Evolutionary conservation across 2,329 filamentous ascomycete species (phyloP), one percentile per base, ranked within the genome.

Genomic region (Apiospora saccharicola): DNA sequence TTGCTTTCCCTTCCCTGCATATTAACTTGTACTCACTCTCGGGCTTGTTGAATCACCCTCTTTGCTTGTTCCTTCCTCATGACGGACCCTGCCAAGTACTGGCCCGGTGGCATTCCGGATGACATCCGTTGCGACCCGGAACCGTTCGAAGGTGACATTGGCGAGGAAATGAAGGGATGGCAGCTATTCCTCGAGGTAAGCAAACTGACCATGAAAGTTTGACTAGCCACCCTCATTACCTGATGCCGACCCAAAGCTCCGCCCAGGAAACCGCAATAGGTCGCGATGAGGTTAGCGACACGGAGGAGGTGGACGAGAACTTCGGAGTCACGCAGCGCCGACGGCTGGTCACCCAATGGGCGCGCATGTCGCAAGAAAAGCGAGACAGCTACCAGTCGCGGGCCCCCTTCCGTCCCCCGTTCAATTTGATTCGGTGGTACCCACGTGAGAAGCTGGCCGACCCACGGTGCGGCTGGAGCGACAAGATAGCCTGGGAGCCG

Each of bases 81-180:
- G 69, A 43, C 69, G 22, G 69, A 70, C 16, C 69, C 69, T 16
- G 51, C 37, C 34, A 70, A 70, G 12, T 70, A 64, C 41, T 70
- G 69, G 69, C 69, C 69, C 10, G 69, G 69, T n/a, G 69, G 69
- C 53, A 70, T 70, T 26, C 69, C 69, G 13, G 30, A 49, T 16
- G 34, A 70, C 30, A 26, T 70, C 22, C 37, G 10, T 7, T 70
- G 51, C 16, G 49, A 70, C 22, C 30, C n/a, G 22, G 69, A 67
- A 22, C 69, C 69, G 6, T 12, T 70, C n/a, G 13, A 41, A 0
- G 69, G 30, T 7, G 30, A 26, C 49, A 22, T 70, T 24, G 22
- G 13, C 1, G 69, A 70, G 37, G 47, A 61, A 30, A 24, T n/a
- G 7, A 70, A 64, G 37, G 69, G 69, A 19, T 70, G 69, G 69